Conservation (phyloP, 208 protist species). For the Acanthamoeba lenticulata region DNA sequence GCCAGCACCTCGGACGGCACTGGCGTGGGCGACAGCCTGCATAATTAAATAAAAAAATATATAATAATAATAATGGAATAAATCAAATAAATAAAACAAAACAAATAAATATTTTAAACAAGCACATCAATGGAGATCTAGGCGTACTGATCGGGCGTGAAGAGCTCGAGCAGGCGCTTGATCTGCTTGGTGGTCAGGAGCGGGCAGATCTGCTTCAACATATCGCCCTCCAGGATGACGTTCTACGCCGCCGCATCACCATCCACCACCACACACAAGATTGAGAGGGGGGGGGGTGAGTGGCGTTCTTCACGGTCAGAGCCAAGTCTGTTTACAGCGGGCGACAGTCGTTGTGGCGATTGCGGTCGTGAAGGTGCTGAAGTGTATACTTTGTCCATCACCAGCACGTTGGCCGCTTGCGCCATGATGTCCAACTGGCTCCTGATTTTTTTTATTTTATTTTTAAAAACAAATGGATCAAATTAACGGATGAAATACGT, state of each 20-base stretch:
- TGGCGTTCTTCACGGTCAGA: too few species aligned
- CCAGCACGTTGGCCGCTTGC: slow-evolving; percentile 63
- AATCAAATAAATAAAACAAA: background rate
- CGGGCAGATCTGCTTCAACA: slow-evolving; percentile 61
- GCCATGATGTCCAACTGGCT: slow-evolving; percentile 44
- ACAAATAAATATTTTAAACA: background rate
- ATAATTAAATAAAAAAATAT: background rate
- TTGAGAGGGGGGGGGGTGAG: too few species aligned
- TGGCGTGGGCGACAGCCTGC: slow-evolving; percentile 2
- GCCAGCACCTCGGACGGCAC: background rate
- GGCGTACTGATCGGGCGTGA: slow-evolving; percentile 58
- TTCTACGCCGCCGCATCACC: too few species aligned
- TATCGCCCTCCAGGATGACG: slow-evolving; percentile 7
- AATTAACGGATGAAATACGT: too few species aligned
- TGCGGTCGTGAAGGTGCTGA: background rate
- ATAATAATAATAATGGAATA: background rate
- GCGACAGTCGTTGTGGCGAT: background rate
- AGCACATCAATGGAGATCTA: background rate
- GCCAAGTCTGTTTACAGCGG: background rate
- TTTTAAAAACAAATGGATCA: background rate
- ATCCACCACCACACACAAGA: too few species aligned
- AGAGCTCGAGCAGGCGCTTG: slow-evolving; percentile 63
- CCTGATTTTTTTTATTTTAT: background rate
- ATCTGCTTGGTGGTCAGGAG: slow-evolving; percentile 45
- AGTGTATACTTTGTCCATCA: slow-evolving; percentile 66